These are phyloP conservation scores for Populus tremula DNA, from an alignment of 345 rosid species.

Conservation along the genomic window DNA sequence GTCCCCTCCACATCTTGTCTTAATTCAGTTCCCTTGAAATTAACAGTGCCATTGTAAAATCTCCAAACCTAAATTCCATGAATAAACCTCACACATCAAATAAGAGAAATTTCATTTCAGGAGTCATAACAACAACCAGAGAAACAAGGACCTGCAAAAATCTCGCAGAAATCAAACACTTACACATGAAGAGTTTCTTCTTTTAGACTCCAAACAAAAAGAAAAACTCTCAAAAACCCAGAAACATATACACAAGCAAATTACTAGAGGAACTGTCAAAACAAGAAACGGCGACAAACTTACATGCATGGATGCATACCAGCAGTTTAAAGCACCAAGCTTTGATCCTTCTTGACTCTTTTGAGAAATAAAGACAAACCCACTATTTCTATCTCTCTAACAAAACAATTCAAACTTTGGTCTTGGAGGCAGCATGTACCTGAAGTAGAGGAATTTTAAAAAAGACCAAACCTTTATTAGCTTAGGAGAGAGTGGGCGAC, in stretches of 20 bases:
- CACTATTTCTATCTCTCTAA: background rate
- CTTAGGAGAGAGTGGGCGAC: background rate
- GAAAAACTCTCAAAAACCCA: background rate
- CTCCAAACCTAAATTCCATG: too few relatives aligned
- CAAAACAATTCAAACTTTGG: background rate
- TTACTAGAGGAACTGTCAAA: background rate
- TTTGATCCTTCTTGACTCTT: background rate
- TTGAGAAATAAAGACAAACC: background rate
- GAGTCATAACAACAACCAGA: too few relatives aligned
- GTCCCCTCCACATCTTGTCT: background rate
- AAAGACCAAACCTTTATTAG: background rate
- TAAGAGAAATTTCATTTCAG: too few relatives aligned
- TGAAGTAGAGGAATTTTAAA: too few relatives aligned
- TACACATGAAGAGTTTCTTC: background rate
- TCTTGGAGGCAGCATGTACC: background rate
- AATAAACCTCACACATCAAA: too few relatives aligned
- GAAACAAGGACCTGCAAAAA: too few relatives aligned
- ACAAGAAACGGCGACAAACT: background rate
- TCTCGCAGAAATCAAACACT: background rate
- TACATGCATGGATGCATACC: constrained; percentile 4
- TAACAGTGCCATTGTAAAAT: too few relatives aligned
- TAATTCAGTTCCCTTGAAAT: too few relatives aligned
- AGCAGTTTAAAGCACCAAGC: background rate
- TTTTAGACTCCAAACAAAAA: background rate
- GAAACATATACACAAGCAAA: background rate